Percentiles rank a stretch among this genome's conserved stretches.
Evolutionary conservation across 805 yeast genomes (phyloP).

Genomic region (Kluyveromyces lactis): DNA sequence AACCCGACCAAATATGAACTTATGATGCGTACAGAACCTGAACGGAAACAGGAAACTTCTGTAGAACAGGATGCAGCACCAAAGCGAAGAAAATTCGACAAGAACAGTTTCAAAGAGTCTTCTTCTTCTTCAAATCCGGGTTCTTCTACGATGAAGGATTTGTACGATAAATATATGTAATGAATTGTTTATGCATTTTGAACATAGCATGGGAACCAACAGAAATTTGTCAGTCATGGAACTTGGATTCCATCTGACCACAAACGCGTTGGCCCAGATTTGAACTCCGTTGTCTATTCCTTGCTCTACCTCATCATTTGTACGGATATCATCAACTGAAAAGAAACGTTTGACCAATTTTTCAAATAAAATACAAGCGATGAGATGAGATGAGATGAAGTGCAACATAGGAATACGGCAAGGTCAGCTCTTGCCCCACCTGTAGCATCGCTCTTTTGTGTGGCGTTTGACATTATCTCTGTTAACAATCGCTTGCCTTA

Average conservation of each 20-base stretch:
- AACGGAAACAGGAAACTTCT: not conserved
- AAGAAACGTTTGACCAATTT: not conserved
- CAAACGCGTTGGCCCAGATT: too few species aligned
- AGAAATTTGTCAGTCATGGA: too few species aligned
- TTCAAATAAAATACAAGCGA: not conserved
- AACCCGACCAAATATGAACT: conserved; percentile 29
- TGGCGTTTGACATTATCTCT: too few species aligned
- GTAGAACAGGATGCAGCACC: not conserved
- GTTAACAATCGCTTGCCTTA: not conserved
- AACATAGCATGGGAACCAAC: too few species aligned
- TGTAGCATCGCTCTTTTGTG: too few species aligned
- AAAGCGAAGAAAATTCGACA: not conserved
- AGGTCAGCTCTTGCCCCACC: too few species aligned
- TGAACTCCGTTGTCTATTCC: too few species aligned
- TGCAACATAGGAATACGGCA: not conserved
- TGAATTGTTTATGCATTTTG: too few species aligned
- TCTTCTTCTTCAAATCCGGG: not conserved
- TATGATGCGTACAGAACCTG: conserved; percentile 11
- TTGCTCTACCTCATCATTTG: not conserved
- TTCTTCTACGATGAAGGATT: not conserved
- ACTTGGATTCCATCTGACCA: too few species aligned
- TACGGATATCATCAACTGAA: conserved; percentile 4
- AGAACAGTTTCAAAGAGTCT: not conserved
- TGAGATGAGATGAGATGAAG: conserved; percentile 3
- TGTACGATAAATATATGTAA: conserved; percentile 3